Evolutionary conservation across 106 monocot species (phyloP).

Genomic region (Platanthera guangdongensis): DNA sequence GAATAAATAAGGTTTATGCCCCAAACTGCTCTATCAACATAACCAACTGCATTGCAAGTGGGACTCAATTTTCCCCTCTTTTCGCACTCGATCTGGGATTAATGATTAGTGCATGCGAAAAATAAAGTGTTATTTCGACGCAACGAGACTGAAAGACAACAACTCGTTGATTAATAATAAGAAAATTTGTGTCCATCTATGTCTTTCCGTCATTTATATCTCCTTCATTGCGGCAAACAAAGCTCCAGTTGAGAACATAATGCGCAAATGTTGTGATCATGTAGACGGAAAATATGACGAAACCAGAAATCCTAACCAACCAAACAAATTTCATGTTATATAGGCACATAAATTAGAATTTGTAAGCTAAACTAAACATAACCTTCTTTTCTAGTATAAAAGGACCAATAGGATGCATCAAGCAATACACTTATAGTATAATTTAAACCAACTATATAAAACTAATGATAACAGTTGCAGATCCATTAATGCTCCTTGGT

Average conservation of each 20-base stretch:
- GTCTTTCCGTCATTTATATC: constrained; percentile 36
- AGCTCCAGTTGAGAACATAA: constrained; percentile 46
- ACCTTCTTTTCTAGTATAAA: background rate
- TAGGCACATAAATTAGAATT: background rate
- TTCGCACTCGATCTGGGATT: constrained; percentile 37
- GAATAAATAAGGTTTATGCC: constrained; percentile 33
- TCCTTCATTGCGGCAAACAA: constrained; percentile 19
- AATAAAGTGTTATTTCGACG: background rate
- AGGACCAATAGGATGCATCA: background rate
- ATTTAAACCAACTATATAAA: background rate
- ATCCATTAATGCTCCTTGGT: no score
- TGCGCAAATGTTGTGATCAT: constrained; percentile 33
- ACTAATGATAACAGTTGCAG: no score
- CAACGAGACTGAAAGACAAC: background rate
- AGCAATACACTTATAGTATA: background rate
- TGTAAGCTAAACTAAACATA: background rate
- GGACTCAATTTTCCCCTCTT: constrained; percentile 30
- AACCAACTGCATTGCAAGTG: constrained; percentile 39
- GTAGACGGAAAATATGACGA: constrained; percentile 28
- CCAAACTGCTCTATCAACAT: constrained; percentile 33
- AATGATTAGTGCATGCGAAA: background rate
- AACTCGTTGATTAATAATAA: background rate
- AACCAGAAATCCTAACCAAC: constrained; percentile 26
- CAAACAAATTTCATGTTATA: background rate
- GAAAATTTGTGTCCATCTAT: background rate